Evolutionary conservation across 2,329 filamentous ascomycete genomes (phyloP), one percentile per base, ranked within the genome.

Genomic region (Hypoxylon sp.): DNA sequence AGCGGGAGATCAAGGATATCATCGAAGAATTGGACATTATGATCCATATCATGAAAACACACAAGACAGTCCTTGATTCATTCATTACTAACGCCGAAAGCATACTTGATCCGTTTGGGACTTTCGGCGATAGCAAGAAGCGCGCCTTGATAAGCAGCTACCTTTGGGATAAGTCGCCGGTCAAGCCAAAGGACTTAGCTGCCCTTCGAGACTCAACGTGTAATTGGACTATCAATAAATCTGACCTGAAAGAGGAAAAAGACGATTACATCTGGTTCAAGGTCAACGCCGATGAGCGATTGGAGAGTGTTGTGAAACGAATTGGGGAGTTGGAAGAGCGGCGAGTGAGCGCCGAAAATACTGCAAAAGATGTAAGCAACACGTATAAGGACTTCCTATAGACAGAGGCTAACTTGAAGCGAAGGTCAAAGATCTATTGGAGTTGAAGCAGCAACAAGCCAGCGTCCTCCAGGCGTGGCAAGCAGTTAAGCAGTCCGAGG

Each of bases 21-120:
- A 59, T 74, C 1, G 76, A 78, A 9, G 76, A 80, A 51, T 67
- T 80, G 0, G 71, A 74, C 6, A 79, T 79, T 41, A 77, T 79
- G 65, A 61, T 72, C 0, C 66, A 70, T 9, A 65, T 78, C 9
- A 62, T 66, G 3, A 66, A 64, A 4, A 66, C 69, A n/a, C 75
- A 76, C 27, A 34, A 51, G 2, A 65, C 70, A 3, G 63, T 71
- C 0, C 43, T 73, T 3, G 62, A 63, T 13, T 54, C 55, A 2
- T 71, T 68, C 43, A 59, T 61, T 1, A 51, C 51, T 17, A 58
- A 67, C 21, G 63, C 60, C 1, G 55, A 61, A 12, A 55, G 57
- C 5, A 61, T 65, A 5, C 42, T 58, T 1, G 63, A 64, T 3
- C 59, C 59, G 3, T 51, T 38, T 23, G 59, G 67, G 30, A 36